Evolutionary conservation across 2,329 filamentous ascomycete genomes (phyloP), one percentile per base, ranked within the genome.

Genomic region (Aspergillus amoenus): DNA sequence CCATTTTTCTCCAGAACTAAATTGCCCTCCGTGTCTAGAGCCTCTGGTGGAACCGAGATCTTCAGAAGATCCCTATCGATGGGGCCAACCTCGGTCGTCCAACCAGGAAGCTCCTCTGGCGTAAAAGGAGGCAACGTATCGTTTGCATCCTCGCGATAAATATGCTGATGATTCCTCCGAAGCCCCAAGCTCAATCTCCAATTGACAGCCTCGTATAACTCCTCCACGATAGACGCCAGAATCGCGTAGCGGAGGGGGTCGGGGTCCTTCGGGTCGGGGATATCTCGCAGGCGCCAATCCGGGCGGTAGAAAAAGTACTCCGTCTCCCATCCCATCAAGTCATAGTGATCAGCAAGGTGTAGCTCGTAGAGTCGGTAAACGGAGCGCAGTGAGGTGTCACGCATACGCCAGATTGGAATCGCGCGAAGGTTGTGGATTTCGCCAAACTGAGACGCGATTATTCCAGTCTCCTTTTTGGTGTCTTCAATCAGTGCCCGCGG

Each of bases 111-210:
- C 15, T 50, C 40, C 27, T 65, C 62, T 1, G 65, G 61, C 1
- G 47, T 61, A 40, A 64, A 70, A 3, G 66, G 59, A 4, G 67
- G 67, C 37, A 56, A 59, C 11, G 58, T 57, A 17, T 70, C 67
- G 11, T 55, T 56, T 8, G 63, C 53, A 1, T 52, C 43, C 17
- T 71, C 61, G 0, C 68, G 66, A 46, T 59, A 64, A 1, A 70
- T 56, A 46, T 71, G 68, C 32, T 68, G 52, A 4, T 55, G 46
- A 45, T 55, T 45, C 17, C 50, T 44, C 30, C 55, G 49, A 15
- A 57, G 45, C 2, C 49, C 55, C 12, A 57, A 17, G 17, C 40
- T 43, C n/a, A 57, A 30, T 27, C 50, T 41, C 49, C 43, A 53
- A 11, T 57, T 57, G 11, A 57, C 32, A 4, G 55, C 55, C 12